A percentile compares a stretch with the other conserved stretches of the same genome.
Conservation (phyloP, 768 basidiomycete genomes). For the Hemileccinum rubropunctum region DNA sequence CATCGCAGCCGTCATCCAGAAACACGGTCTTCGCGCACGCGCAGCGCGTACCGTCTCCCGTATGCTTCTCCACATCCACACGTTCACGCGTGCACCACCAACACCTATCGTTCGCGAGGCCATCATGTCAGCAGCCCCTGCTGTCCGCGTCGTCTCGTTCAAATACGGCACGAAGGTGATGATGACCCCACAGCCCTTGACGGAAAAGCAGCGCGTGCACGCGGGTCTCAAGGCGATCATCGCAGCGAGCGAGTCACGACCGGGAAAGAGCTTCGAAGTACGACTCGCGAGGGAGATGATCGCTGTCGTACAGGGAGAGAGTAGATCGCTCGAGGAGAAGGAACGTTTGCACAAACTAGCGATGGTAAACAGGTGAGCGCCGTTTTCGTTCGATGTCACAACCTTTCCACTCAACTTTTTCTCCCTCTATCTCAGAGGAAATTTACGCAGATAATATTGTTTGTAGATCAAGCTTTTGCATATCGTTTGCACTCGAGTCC, state of each 20-base stretch:
- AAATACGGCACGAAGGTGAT: slow-evolving; percentile 65
- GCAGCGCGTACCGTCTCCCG: slow-evolving; percentile 54
- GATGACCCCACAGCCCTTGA: slow-evolving; percentile 66
- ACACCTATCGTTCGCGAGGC: slow-evolving; percentile 78
- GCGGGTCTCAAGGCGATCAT: slow-evolving; percentile 73
- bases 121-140: slow-evolving; percentile 64
- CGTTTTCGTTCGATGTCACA: not conserved
- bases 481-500: not conserved
- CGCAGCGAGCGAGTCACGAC: slow-evolving; percentile 52
- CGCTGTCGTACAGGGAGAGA: slow-evolving; percentile 60
- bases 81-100: slow-evolving; percentile 73
- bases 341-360: slow-evolving; percentile 62
- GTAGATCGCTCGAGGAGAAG: slow-evolving; percentile 59
- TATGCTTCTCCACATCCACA: slow-evolving; percentile 71
- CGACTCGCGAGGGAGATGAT: slow-evolving; percentile 80
- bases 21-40: slow-evolving; percentile 60
- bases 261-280: slow-evolving; percentile 59
- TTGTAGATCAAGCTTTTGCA: not conserved
- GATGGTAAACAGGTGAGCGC: slow-evolving; percentile 71
- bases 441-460: slow-evolving; percentile 15
- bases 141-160: slow-evolving; percentile 58
- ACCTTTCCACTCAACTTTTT: slow-evolving; percentile 3
- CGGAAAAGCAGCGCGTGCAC: slow-evolving; percentile 75
- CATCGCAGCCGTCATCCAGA: slow-evolving; percentile 59
- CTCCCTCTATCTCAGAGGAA: slow-evolving; percentile 17